Evolutionary conservation across 2,329 filamentous ascomycete species (phyloP), one percentile per base, ranked within the genome.

Genomic region (Hymenoscyphus albidus): DNA sequence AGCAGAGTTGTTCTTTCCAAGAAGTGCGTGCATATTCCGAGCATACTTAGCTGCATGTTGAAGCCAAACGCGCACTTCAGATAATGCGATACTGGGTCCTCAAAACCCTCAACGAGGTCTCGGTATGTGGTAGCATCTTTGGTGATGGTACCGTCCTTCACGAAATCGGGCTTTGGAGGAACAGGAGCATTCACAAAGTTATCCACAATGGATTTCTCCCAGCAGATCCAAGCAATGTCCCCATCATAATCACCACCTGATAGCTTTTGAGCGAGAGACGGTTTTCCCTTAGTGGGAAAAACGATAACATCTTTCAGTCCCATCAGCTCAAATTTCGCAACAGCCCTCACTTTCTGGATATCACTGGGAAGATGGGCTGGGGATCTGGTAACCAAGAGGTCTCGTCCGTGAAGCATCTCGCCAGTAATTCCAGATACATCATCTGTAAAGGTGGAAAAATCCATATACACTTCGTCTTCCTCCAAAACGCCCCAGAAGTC

Each of bases 221-320:
- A 94, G 71, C 88, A 92, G 0, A 92, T 77, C 89, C 90, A 93
- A 4, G 90, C 85, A n/a, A 79, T 82, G 67, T 95, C 91, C 0
- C 91, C 91, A 69, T 94, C 91, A 67, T 93, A 94, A 71, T 94
- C 91, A 0, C 91, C 91, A 0, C 91, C 91, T 1, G 90, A 91
- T 0, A 94, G 79, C 70, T 88, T 87, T 9, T 86, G 83, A 0
- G 90, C 91, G 0, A 93, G 80, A 0, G 90, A 85, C 0, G 77
- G 78, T 32, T 81, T 73, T 0, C 90, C 90, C 65, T 82, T 84
- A 0, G 80, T 80, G 0, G 91, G 81, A 69, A 98, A 97, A 0
- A 97, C 83, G 14, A 95, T 81, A 1, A 97, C 87, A 70, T 97
- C 89, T 66, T 89, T 89, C 0, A 97, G 76, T 2, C 85, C 83